Conservation (phyloP, 2,329 filamentous ascomycete species). For the Periglandula ipomoeae region DNA sequence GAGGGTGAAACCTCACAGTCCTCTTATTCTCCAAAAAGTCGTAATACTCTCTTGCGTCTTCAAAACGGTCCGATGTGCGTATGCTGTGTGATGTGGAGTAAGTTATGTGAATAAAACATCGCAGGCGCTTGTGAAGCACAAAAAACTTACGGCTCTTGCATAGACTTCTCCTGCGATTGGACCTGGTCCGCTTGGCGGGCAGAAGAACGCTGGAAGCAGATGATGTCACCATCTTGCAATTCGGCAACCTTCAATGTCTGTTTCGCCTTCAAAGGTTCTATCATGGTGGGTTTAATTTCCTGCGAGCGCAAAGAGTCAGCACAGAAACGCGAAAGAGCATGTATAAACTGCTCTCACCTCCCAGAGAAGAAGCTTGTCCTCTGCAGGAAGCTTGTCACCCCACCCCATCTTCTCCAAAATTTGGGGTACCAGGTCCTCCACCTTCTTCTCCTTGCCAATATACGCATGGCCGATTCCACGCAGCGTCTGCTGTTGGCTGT, state of each 20-base stretch:
- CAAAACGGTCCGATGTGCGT: conserved; percentile 39
- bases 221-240: conserved; percentile 92
- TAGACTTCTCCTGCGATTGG: conserved; percentile 18
- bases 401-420: conserved; percentile 82
- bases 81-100: conserved; percentile 4
- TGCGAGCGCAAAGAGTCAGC: conserved; percentile 21
- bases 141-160: conserved; percentile 22
- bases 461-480: conserved; percentile 77
- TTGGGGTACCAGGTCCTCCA: conserved; percentile 68
- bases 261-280: conserved; percentile 87
- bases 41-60: conserved; percentile 80
- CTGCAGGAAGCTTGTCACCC: conserved; percentile 60
- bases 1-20: conserved; percentile 67
- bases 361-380: conserved; percentile 60
- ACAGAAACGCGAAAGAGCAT: not conserved
- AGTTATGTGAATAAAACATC: not conserved
- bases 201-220: conserved; percentile 73
- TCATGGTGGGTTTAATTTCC: conserved; percentile 98
- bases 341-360: conserved; percentile 41
- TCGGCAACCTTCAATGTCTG: conserved; percentile 83
- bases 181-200: conserved; percentile 35
- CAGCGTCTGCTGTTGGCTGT: conserved; percentile 65
- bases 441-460: conserved; percentile 77
- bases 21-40: conserved; percentile 85
- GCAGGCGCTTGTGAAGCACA: no score